phyloP scores from a whole-genome alignment of 2,329 filamentous ascomycete species.

The Monilinia aucupariae region DNA sequence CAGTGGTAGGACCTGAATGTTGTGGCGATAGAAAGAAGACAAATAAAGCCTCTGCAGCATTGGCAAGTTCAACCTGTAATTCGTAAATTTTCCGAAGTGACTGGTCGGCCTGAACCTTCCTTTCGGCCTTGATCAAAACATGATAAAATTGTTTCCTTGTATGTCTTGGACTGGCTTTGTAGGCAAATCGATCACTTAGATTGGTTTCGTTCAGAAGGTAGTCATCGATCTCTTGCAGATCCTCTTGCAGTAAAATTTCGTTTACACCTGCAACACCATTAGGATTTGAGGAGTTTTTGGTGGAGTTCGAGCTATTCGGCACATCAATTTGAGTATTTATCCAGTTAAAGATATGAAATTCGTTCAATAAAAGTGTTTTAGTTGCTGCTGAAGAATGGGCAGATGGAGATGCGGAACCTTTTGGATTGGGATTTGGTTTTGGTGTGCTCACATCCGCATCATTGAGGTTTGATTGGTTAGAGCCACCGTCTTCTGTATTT shows the following conservation, averaged over 20 bases:
- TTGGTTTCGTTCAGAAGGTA: constrained; percentile 2
- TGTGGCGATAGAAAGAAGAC: constrained; percentile 40
- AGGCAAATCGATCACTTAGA: background rate
- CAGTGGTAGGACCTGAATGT: constrained; percentile 37
- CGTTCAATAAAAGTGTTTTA: background rate
- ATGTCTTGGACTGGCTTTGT: background rate
- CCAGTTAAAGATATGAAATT: background rate
- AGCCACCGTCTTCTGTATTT: background rate
- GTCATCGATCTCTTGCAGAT: constrained; percentile 4
- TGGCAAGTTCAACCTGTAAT: constrained; percentile 39
- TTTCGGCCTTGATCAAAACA: constrained; percentile 9
- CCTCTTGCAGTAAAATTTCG: background rate
- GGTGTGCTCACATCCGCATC: background rate
- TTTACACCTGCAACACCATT: background rate
- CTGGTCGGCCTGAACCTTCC: constrained; percentile 20
- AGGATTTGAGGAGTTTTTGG: background rate
- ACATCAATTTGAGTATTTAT: background rate
- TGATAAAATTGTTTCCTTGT: constrained; percentile 1
- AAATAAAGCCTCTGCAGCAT: constrained; percentile 39
- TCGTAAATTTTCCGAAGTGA: constrained; percentile 26
- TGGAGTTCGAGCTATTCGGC: background rate
- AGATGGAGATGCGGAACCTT: background rate
- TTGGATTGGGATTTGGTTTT: background rate
- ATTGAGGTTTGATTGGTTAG: background rate
- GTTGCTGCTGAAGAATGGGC: background rate